These are phyloP conservation scores for Parmelia sp. DNA, from an alignment of 495 filamentous ascomycete species.

Conservation along the genomic window DNA sequence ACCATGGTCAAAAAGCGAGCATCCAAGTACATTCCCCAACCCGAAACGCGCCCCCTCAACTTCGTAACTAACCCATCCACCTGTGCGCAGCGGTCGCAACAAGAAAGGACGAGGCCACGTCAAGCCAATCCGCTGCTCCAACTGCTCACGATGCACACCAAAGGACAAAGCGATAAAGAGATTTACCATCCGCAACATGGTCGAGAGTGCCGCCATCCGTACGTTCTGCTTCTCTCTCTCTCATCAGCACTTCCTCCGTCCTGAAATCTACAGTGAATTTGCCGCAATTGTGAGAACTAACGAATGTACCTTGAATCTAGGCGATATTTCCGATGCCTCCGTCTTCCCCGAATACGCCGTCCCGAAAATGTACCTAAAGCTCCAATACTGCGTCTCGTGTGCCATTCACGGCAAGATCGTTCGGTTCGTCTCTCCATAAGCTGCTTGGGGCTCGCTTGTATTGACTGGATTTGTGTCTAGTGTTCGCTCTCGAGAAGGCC, in stretches of 20 bases:
- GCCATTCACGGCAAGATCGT: conserved; percentile 99
- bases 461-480: conserved; percentile 39
- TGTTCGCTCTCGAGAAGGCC: conserved; percentile 94
- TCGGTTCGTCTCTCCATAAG: conserved; percentile 60
- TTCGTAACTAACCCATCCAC: conserved; percentile 28
- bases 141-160: conserved; percentile 99
- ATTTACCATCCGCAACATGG: conserved; percentile 99
- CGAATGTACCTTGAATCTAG: conserved; percentile 38
- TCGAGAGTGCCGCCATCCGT: conserved; percentile 99
- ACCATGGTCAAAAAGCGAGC: conserved; percentile 99
- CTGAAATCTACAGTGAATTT: not conserved
- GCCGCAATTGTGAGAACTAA: not conserved
- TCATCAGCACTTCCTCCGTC: too few relatives aligned
- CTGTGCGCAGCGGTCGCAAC: conserved; percentile 89
- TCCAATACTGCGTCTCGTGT: conserved; percentile 99
- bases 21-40: conserved; percentile 65
- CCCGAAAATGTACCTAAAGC: conserved; percentile 99
- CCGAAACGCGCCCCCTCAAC: conserved; percentile 12
- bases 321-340: conserved; percentile 99
- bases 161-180: conserved; percentile 99
- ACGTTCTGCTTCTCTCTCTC: conserved; percentile 55
- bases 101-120: conserved; percentile 99
- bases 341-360: conserved; percentile 99
- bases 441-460: too few relatives aligned
- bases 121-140: conserved; percentile 99